Percentiles rank a stretch among this genome's conserved stretches.
phyloP scores from a whole-genome alignment of 495 filamentous ascomycete genomes.

The Penicillium daleae region DNA sequence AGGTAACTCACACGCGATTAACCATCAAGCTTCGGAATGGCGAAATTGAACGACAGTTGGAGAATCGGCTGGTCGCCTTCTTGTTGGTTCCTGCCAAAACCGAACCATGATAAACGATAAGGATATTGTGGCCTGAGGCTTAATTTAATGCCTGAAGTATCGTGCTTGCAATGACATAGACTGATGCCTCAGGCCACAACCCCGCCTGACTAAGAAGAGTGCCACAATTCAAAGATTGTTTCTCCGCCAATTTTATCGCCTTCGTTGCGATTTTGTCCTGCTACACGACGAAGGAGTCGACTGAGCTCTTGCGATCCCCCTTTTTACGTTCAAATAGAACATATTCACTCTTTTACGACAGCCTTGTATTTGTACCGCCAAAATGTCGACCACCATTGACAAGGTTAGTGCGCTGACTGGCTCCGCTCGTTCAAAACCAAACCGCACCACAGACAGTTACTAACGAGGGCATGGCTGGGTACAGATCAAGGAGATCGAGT shows the following conservation, averaged over 20 bases:
- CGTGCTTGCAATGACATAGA: constrained; percentile 31
- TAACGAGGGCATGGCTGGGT: constrained; percentile 26
- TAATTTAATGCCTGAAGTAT: background rate
- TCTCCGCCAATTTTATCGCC: constrained; percentile 26
- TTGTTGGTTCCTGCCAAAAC: background rate
- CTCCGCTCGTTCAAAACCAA: constrained; percentile 22
- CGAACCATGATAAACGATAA: constrained; percentile 31
- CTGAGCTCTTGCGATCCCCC: constrained; percentile 4
- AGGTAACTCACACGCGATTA: background rate
- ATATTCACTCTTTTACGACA: constrained; percentile 14
- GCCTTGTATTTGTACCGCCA: constrained; percentile 45
- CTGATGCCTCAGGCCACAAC: constrained; percentile 34
- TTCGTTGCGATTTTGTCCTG: constrained; percentile 16
- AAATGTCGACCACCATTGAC: constrained; percentile 93
- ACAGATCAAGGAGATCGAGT: constrained; percentile 97
- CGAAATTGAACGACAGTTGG: constrained; percentile 4
- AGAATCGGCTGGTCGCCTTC: constrained; percentile 6
- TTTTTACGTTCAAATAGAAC: background rate
- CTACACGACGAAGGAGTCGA: constrained; percentile 19
- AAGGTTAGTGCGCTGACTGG: constrained; percentile 63
- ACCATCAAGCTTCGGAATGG: constrained; percentile 9
- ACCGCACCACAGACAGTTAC: constrained; percentile 23
- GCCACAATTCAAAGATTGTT: constrained; percentile 42
- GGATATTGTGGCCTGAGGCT: constrained; percentile 9
- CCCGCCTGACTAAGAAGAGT: constrained; percentile 38